A percentile compares a stretch with the other conserved stretches of the same genome.
Conservation (phyloP, 768 basidiomycete species). For the Tricholoma sp. region DNA sequence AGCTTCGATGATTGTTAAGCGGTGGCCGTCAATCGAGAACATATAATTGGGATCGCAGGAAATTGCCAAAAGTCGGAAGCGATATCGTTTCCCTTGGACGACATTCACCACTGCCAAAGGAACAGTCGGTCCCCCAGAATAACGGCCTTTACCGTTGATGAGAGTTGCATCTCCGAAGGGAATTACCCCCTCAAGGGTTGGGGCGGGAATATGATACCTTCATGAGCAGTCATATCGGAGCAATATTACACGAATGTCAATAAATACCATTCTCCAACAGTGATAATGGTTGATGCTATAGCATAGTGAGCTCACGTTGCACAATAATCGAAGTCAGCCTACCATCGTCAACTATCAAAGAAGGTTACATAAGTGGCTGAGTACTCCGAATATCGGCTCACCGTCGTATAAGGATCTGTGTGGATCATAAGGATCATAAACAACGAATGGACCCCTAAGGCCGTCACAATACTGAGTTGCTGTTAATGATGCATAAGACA, state of each 20-base stretch:
- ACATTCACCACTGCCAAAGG: constrained; percentile 35
- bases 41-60: constrained; percentile 35
- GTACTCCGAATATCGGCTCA: not conserved
- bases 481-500: not conserved
- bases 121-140: constrained; percentile 25
- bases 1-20: constrained; percentile 29
- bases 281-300: constrained; percentile 29
- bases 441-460: constrained; percentile 12
- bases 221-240: not conserved
- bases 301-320: not conserved
- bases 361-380: not conserved
- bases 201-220: constrained; percentile 16
- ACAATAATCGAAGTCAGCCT: not conserved
- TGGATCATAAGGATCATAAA: constrained; percentile 4
- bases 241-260: not conserved
- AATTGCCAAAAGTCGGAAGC: constrained; percentile 41
- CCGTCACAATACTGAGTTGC: constrained; percentile 18
- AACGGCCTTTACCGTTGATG: constrained; percentile 39
- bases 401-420: constrained; percentile 3
- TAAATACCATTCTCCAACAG: constrained; percentile 38
- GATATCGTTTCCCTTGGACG: constrained; percentile 32
- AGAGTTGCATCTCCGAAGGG: constrained; percentile 27
- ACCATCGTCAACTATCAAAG: constrained; percentile 3
- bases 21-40: constrained; percentile 9
- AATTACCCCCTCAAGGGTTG: constrained; percentile 13